Percentiles rank a stretch among this genome's conserved stretches.
These are phyloP conservation scores for Solanum clarkiae DNA, from an alignment of 257 asterid genomes.

Conservation along the genomic window DNA sequence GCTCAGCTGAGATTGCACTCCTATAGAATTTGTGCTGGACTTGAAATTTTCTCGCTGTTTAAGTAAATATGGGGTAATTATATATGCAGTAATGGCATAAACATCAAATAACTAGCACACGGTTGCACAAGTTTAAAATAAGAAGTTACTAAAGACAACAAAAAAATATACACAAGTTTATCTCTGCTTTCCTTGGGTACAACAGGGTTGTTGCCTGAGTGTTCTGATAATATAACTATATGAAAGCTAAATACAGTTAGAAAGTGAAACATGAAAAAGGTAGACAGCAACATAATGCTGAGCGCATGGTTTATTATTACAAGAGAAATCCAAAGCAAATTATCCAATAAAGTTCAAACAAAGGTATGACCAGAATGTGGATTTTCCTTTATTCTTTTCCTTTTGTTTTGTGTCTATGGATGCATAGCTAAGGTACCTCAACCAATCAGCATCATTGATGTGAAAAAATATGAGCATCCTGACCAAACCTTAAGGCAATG, in stretches of 20 bases:
- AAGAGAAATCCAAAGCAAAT: background rate
- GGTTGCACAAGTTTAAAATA: background rate
- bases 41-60: constrained; percentile 75
- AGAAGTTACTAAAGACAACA: background rate
- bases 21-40: constrained; percentile 65
- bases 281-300: background rate
- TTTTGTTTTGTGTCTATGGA: background rate
- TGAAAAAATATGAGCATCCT: background rate
- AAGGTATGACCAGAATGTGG: background rate
- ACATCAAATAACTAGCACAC: background rate
- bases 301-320: background rate
- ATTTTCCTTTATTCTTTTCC: background rate
- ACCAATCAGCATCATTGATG: background rate
- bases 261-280: background rate
- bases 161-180: background rate
- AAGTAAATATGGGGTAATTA: constrained; percentile 5
- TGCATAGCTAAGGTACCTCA: background rate
- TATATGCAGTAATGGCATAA: background rate
- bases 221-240: background rate
- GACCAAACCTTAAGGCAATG: background rate
- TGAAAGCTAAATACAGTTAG: background rate
- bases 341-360: background rate
- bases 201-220: background rate
- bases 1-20: constrained; percentile 85
- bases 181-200: background rate